A percentile compares a stretch with the other conserved stretches of the same genome.
Evolutionary conservation across 1,284 basidiomycete species (phyloP).

Genomic region (Rugosomyces carneus): DNA sequence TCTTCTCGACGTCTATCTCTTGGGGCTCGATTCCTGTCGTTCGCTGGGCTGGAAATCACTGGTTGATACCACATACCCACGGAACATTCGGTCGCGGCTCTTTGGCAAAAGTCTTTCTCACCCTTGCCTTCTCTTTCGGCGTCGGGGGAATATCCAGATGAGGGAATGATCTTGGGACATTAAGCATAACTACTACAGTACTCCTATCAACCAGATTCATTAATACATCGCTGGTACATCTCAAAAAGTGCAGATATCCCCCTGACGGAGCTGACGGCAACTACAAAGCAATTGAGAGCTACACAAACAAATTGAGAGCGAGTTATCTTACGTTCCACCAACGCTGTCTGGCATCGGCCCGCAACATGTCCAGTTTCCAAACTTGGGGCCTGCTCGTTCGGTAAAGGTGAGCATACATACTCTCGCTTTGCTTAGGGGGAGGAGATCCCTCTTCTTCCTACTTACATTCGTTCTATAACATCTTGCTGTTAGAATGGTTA

Average conservation of each 20-base stretch:
- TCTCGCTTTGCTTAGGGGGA: not conserved
- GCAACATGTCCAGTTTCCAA: constrained; percentile 10
- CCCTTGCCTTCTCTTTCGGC: too few relatives aligned
- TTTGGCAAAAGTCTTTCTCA: too few relatives aligned
- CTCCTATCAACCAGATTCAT: not conserved
- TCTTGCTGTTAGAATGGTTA: not conserved
- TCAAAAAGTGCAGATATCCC: constrained; percentile 1
- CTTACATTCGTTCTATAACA: not conserved
- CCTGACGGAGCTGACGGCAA: constrained; percentile 5
- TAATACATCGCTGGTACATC: not conserved
- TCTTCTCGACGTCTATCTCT: not conserved
- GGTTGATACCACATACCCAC: too few relatives aligned
- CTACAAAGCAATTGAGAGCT: not conserved
- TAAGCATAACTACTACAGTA: too few relatives aligned
- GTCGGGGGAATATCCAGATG: too few relatives aligned
- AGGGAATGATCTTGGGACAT: too few relatives aligned
- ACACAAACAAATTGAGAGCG: not conserved
- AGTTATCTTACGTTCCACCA: constrained; percentile 8
- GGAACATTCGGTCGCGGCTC: too few relatives aligned
- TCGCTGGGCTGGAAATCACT: too few relatives aligned
- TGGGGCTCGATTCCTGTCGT: too few relatives aligned
- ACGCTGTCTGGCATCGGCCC: constrained; percentile 3
- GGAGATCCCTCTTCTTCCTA: too few relatives aligned
- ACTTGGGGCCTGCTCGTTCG: constrained; percentile 1
- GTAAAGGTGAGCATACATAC: not conserved